phyloP scores from a whole-genome alignment of 495 filamentous ascomycete genomes.

The Cercophora sp. region DNA sequence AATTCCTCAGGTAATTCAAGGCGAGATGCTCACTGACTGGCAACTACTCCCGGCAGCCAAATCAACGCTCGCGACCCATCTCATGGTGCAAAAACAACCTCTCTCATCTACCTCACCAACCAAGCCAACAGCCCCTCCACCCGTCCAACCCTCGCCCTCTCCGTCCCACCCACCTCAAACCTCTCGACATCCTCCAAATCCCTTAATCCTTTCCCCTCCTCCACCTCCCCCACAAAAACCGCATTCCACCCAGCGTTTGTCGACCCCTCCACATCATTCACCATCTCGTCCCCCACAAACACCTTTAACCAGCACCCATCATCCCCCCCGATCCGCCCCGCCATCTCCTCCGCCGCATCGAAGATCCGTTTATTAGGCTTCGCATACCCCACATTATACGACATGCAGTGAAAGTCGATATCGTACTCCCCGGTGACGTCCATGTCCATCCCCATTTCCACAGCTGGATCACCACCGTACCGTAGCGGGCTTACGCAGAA shows the following conservation, averaged over 20 bases:
- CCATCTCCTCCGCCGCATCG: slow-evolving; percentile 51
- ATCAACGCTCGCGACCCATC: too few relatives aligned
- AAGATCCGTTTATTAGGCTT: slow-evolving; percentile 67
- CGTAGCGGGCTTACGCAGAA: slow-evolving; percentile 46
- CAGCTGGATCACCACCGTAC: neutral
- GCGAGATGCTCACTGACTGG: too few relatives aligned
- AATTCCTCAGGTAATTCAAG: too few relatives aligned
- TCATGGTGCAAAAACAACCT: too few relatives aligned
- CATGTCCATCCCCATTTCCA: too few relatives aligned
- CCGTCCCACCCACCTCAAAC: neutral
- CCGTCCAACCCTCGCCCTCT: too few relatives aligned
- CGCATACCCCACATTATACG: slow-evolving; percentile 66
- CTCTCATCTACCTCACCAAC: too few relatives aligned
- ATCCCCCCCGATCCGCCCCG: slow-evolving; percentile 8
- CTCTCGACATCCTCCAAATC: neutral
- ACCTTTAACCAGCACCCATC: slow-evolving; percentile 42
- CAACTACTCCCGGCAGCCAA: too few relatives aligned
- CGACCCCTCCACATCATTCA: slow-evolving; percentile 61
- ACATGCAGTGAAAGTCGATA: slow-evolving; percentile 64
- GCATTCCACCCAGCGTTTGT: slow-evolving; percentile 60
- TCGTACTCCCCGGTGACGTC: slow-evolving; percentile 31
- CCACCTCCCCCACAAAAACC: slow-evolving; percentile 26
- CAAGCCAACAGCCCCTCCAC: too few relatives aligned
- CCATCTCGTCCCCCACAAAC: slow-evolving; percentile 65
- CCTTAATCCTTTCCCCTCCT: neutral